phyloP scores from a whole-genome alignment of 1,284 basidiomycete genomes.

The Puccinia horiana region DNA sequence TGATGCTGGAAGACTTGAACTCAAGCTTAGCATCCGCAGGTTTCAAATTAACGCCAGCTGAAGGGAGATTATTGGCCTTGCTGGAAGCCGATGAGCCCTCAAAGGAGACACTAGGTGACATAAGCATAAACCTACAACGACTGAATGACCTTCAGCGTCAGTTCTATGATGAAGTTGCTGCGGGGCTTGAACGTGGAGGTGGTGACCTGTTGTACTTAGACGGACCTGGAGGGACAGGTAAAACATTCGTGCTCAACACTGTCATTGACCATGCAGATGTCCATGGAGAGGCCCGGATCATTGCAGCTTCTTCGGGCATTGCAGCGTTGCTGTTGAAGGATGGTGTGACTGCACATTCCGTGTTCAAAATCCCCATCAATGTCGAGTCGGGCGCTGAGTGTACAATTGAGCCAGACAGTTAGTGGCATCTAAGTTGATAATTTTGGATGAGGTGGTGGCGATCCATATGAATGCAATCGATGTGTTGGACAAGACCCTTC shows the following conservation, averaged over 20 bases:
- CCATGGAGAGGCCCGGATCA: neutral
- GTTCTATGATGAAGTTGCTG: no score
- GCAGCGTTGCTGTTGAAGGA: conserved; percentile 61
- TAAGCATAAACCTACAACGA: no score
- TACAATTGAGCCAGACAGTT: no score
- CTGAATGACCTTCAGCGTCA: no score
- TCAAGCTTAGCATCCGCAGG: no score
- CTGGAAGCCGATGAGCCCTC: no score
- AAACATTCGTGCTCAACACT: no score
- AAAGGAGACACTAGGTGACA: no score
- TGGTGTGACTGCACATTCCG: conserved; percentile 62
- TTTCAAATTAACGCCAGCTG: no score
- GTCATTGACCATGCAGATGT: neutral
- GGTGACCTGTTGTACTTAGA: neutral
- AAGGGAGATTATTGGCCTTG: no score
- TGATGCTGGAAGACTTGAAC: no score
- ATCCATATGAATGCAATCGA: neutral
- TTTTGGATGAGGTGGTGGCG: neutral
- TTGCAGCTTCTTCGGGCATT: conserved; percentile 60
- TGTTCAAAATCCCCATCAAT: conserved; percentile 61
- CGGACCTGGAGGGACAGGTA: no score
- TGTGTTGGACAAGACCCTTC: neutral
- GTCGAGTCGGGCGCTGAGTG: neutral
- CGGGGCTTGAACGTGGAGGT: neutral
- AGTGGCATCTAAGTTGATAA: neutral